Base-by-base conservation (phyloP, 495 filamentous ascomycete species). In the Aspergillus haitiensis region DNA sequence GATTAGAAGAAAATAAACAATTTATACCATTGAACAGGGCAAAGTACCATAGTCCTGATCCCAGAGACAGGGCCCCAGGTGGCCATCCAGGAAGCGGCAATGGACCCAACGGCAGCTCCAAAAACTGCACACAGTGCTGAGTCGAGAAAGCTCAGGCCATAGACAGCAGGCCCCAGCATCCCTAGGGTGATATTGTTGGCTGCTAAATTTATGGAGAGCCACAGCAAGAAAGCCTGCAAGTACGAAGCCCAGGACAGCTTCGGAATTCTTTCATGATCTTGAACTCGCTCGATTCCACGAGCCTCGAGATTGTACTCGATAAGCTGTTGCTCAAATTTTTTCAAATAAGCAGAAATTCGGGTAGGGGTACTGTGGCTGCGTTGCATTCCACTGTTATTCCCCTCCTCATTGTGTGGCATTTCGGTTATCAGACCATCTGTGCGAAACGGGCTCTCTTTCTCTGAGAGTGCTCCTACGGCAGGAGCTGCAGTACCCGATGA, bases 181-280 rank as follows among this genome's bases (percentile, higher is more conserved):
- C 87, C 89, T 7, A 90, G 77, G 0, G 88, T 88, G 56, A 91
- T 83, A 69, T 92, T 92, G 71, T 90, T 89, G 48, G 87, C 84
- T 0, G 87, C 86, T 35, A 91, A 77, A 67, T 93, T 93, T 73
- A 91, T 82, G 1, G 86, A 86, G 58, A 90, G 77, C 89, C 89
- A 93, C 13, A 91, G 72, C 46, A 90, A 63, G 37, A 82, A 82
- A 7, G 86, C 78, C 68, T 91, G 88, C 40, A 84, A 64, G 65
- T 86, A 88, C 36, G 76, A 75, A 32, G 79, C 61, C 72, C 84
- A 85, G n/a, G 84, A 73, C 32, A 82, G 62, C 12, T 65, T 66
- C 21, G 77, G 72, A 48, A 84, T 79, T 42, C 84, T 78, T 67
- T 90, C 84, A 39, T 85, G 68, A 32, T 84, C 78, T 21, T 80